Evolutionary conservation across 2,329 filamentous ascomycete genomes (phyloP), one percentile per base, ranked within the genome.

Genomic region (Erysiphe pulchra): DNA sequence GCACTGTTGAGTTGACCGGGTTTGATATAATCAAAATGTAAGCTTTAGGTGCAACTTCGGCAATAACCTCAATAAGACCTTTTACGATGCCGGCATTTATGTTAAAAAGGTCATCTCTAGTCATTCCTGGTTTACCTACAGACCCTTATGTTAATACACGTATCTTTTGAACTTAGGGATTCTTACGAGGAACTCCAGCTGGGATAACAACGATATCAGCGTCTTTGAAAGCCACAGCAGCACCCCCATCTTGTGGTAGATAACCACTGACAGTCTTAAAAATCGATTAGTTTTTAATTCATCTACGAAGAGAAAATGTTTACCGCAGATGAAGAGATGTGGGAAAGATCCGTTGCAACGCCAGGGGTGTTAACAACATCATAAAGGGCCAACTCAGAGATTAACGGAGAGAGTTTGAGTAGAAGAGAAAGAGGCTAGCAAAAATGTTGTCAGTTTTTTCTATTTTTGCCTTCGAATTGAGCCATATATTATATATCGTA

Each of bases 291-390:
- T 45, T 36, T 45, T 16, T 9, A 6, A 28, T 5, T 8, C 24
- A 28, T 28, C 24, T 28, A 28, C 8, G 24, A 28, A 5, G 38
- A 17, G 18, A 20, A 24, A 45, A 39, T 49, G 77, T 81, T 52
- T 71, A 79, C 75, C 54, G 90, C 87, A 56, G 74, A 72, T 50
- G 85, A 83, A 49, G 87, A 93, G 66, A 98, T 95, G 72, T 98
- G 90, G 50, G 86, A 94, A 49, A 98, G 77, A 63, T 98, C 90
- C 59, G 87, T 77, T 53, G 86, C 83, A 60, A 98, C 90, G 65
- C 90, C 90, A 56, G 85, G 86, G 44, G 85, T 92, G 74, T 95
- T 94, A 65, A 95, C 87, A 54, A 98, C 86, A 92, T 98, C 90
- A 71, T 94, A 98, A 57, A 98, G 81, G 50, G 85, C 72, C 57